Evolutionary conservation across 306 rosid species (phyloP).

Genomic region (Lathyrus tuberosus): DNA sequence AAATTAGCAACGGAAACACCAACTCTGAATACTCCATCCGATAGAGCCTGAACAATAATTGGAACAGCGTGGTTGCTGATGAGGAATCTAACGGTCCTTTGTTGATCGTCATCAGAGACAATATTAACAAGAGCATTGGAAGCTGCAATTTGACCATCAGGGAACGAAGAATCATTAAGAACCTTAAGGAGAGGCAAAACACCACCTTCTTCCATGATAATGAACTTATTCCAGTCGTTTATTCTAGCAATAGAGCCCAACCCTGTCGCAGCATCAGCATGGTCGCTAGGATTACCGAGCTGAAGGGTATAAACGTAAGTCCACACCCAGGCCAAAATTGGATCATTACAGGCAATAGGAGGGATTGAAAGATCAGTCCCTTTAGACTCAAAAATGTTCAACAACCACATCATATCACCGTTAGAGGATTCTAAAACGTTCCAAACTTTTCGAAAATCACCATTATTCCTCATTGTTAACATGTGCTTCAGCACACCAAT

Average conservation of each 20-base stretch:
- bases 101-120: conserved; percentile 45
- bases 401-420: conserved; percentile 79
- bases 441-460: conserved; percentile 65
- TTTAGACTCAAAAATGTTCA: conserved; percentile 63
- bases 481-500: conserved; percentile 78
- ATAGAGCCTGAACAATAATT: conserved; percentile 64
- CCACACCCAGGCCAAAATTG: conserved; percentile 89
- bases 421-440: conserved; percentile 67
- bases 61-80: conserved; percentile 55
- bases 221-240: conserved; percentile 66
- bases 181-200: conserved; percentile 70
- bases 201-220: conserved; percentile 81
- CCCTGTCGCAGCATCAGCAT: conserved; percentile 64
- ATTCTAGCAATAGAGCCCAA: conserved; percentile 57
- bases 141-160: conserved; percentile 76
- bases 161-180: conserved; percentile 58
- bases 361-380: conserved; percentile 63
- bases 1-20: conserved; percentile 64
- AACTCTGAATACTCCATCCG: conserved; percentile 61
- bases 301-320: conserved; percentile 62
- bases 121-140: conserved; percentile 61
- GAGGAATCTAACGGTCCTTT: conserved; percentile 50
- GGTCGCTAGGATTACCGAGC: conserved; percentile 70
- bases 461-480: conserved; percentile 65
- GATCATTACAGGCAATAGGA: conserved; percentile 80